Base-by-base conservation (phyloP, 352 stramenopile genomes). In the Pythium myriotylum region DNA sequence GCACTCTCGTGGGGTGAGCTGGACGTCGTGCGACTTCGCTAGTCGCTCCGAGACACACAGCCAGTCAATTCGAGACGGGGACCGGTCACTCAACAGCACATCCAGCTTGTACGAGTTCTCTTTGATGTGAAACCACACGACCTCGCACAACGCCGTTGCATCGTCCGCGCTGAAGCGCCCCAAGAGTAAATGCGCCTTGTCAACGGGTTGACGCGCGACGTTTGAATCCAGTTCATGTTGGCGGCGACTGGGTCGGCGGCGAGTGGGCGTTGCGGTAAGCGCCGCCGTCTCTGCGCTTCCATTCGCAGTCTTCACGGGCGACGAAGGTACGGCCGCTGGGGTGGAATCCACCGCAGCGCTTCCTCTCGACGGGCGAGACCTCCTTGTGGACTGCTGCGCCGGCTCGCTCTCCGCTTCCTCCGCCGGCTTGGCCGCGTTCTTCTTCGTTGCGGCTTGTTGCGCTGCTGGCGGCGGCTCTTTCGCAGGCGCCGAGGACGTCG, bases 131-230 rank as follows among this genome's bases (percentile, higher is more conserved):
- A 62, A 45, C 46, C 85, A 50, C 37, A 90, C 77, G 12, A 76
- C 70, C 45, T 90, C 78, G 46, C 78, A 88, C 43, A 90, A 51
- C 29, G 83, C 24, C 26, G 70, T 76, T 48, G 78, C 86, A 26
- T 84, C 72, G 13, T 66, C 73, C 17, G 74, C 77, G 27, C 72
- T 78, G 62, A 83, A 86, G n/a, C 52, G 50, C 2, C 73, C 73
- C 12, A 88, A 61, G 23, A 82, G 52, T 39, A 57, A 53, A 33
- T 67, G 71, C 20, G 62, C 58, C 17, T 19, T 41, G 1, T 49
- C 19, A 0, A n/a, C 29, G 14, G 47, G 39, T 16, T 33, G 33
- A 2, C 27, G 32, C 33, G 61, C 46, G 17, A 29, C 60, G 17
- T 32, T 49, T 40, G 58, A 24, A 37, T 52, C 54, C 41, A 24